Percentiles rank a stretch among this genome's conserved stretches.
These are phyloP conservation scores for Aegilops tauschii DNA, from an alignment of 176 grass and related monocot species.

Conservation along the genomic window DNA sequence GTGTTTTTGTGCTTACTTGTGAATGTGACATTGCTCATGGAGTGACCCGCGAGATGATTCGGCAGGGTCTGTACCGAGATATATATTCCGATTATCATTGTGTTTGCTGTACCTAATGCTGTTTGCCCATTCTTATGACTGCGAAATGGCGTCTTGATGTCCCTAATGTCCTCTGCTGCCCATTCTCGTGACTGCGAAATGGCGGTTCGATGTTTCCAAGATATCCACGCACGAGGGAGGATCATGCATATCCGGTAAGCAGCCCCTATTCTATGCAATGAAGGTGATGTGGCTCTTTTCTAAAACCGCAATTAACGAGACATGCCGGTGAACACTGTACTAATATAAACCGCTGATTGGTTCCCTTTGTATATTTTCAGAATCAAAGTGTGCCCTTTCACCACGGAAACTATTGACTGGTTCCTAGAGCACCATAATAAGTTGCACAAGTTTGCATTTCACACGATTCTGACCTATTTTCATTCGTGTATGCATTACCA, in stretches of 20 bases:
- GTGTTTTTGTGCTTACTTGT: constrained; percentile 30
- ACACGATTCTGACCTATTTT: background rate
- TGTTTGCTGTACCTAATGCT: constrained; percentile 32
- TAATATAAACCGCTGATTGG: background rate
- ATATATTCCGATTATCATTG: background rate
- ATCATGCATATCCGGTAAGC: constrained; percentile 20
- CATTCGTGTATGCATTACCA: background rate
- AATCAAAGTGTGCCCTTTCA: background rate
- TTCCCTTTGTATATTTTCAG: background rate
- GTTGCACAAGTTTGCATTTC: constrained; percentile 5
- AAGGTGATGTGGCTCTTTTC: background rate
- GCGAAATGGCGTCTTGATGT: constrained; percentile 16
- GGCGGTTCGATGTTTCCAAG: too few species aligned
- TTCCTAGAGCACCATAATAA: background rate
- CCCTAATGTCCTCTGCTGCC: constrained; percentile 36
- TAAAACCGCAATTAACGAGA: background rate
- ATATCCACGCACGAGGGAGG: background rate
- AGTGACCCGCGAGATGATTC: constrained; percentile 11
- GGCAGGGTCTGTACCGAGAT: background rate
- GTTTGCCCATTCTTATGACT: constrained; percentile 12
- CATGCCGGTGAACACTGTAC: background rate
- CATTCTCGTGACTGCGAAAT: constrained; percentile 12
- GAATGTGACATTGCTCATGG: constrained; percentile 5
- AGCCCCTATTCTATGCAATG: background rate
- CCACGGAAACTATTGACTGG: background rate